Base-by-base conservation (phyloP, 148 eudicot species). In the Amaranthus palmeri region DNA sequence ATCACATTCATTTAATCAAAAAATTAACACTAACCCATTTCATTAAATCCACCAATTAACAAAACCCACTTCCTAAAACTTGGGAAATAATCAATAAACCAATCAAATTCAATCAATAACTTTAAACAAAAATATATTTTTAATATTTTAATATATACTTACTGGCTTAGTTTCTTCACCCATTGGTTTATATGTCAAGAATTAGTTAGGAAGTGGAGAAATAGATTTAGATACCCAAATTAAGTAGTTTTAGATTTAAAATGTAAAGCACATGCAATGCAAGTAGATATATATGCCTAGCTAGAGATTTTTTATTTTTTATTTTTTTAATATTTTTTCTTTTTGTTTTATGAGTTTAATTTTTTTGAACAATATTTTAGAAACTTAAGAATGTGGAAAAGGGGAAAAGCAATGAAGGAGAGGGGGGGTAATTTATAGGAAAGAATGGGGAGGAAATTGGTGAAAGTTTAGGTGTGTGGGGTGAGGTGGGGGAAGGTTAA, bases 101-200 rank as follows among this genome's bases (percentile, higher is more conserved):
- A 72, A 63, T 11, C 69, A 63, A 52, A 54, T 71, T 10, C 10
- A 42, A 40, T 3, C 43, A 52, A n/a, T n/a, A n/a, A 25, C 36
- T 25, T 25, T 25, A 25, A 25, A 25, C 36, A 25, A 25, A 25
- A 25, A 25, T 25, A 25, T 25, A 25, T 25, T 25, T 25, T 0
- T 25, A 25, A 43, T 49, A 51, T 54, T 53, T 53, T 48, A 76
- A 15, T 36, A 17, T 17, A n/a, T 7, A 78, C 79, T 83, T 75
- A 87, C 92, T 82, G 81, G 83, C 70, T 89, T 86, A 69, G 72
- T 77, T 85, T 89, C 87, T 81, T 86, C 97, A 76, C 98, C 96
- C 98, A 93, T 93, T 82, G 67, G 49, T 61, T 25, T 64, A 42
- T 65, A 40, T 36, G 47, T 63, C 42, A 41, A 41, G 2, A 47